Evolutionary conservation across 2,329 filamentous ascomycete genomes (phyloP).

Genomic region (Epichloe baconii): DNA sequence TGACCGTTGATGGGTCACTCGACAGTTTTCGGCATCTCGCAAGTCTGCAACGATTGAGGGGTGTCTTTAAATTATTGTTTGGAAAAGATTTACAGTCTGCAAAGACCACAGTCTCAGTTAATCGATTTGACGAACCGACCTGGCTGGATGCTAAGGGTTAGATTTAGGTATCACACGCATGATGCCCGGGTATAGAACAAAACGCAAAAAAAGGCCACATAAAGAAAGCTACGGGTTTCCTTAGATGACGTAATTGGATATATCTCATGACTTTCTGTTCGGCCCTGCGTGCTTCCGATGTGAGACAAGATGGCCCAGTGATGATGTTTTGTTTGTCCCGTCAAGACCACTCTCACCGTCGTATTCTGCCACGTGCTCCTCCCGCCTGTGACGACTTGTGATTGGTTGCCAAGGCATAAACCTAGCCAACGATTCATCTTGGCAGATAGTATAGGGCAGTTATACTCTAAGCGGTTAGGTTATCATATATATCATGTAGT

Average conservation of each 20-base stretch:
- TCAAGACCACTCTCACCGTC: no score
- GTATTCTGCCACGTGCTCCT: no score
- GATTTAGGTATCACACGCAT: background rate
- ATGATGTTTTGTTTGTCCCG: no score
- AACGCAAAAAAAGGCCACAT: background rate
- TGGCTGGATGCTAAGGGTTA: background rate
- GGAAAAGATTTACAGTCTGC: slow-evolving; percentile 2
- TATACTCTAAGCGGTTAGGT: no score
- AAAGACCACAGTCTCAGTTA: background rate
- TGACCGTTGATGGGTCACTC: background rate
- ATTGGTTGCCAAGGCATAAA: no score
- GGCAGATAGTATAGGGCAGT: no score
- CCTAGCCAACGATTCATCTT: no score
- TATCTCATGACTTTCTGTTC: background rate
- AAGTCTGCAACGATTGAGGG: background rate
- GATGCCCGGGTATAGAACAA: background rate
- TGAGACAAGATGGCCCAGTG: background rate
- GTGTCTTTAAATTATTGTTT: background rate
- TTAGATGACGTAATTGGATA: no score
- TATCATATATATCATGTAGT: no score
- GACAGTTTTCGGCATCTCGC: background rate
- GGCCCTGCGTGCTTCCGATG: background rate
- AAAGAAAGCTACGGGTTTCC: no score
- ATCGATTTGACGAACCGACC: background rate
- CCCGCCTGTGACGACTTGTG: no score